Evolutionary conservation across 228 moss, liverwort and hornwort genomes (phyloP).

Genomic region (Sphagnum fallax): DNA sequence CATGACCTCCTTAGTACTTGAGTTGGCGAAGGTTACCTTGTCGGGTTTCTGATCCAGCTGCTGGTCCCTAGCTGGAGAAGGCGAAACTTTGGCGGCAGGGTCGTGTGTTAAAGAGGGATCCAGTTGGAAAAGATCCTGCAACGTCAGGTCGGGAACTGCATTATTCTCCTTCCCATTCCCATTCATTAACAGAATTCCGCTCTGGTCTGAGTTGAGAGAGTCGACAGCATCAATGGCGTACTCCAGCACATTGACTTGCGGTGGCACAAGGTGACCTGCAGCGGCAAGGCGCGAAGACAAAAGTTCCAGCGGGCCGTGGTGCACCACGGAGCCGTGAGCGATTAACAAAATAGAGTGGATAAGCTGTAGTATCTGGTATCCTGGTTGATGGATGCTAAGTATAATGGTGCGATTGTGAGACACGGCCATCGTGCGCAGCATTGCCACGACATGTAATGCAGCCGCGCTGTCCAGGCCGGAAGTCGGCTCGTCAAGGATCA

Average conservation of each 20-base stretch:
- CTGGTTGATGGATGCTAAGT: slow-evolving; percentile 31
- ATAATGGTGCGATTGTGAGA: slow-evolving; percentile 19
- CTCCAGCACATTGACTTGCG: slow-evolving; percentile 22
- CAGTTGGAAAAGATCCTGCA: slow-evolving; percentile 6
- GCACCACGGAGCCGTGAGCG: slow-evolving; percentile 24
- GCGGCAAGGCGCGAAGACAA: slow-evolving; percentile 14
- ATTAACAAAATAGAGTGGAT: slow-evolving; percentile 16
- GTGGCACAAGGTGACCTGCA: slow-evolving; percentile 19
- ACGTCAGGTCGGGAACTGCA: slow-evolving; percentile 2
- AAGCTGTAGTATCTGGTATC: slow-evolving; percentile 19
- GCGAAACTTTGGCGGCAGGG: neutral
- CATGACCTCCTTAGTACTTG: slow-evolving; percentile 17
- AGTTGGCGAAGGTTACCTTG: slow-evolving; percentile 19
- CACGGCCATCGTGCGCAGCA: slow-evolving; percentile 17
- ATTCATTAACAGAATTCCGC: neutral
- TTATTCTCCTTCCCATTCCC: slow-evolving; percentile 1
- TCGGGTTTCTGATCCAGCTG: slow-evolving; percentile 9
- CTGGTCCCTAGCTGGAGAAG: neutral
- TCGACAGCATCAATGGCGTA: slow-evolving; percentile 29
- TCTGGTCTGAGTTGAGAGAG: slow-evolving; percentile 10
- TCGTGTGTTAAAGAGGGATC: neutral
- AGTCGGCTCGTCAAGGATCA: slow-evolving; percentile 26
- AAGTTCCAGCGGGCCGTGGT: slow-evolving; percentile 20
- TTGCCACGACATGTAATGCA: slow-evolving; percentile 16
- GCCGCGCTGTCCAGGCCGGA: slow-evolving; percentile 31